Conservation (phyloP, 225 moss, liverwort and hornwort genomes). For the Bryoerythrophyllum caledonicum region DNA sequence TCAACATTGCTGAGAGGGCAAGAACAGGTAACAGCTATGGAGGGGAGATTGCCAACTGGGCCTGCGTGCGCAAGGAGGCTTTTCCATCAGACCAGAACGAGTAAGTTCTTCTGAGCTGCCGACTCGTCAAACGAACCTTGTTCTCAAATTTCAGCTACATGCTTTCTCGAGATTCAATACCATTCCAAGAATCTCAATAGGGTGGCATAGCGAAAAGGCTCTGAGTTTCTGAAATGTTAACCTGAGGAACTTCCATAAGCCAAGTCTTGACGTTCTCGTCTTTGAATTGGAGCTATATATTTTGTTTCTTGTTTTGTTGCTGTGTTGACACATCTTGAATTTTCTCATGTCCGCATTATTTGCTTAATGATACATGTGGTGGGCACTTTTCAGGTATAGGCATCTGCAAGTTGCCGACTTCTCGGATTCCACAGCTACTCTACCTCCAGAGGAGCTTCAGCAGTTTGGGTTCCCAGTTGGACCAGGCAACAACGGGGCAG, state of each 20-base stretch:
- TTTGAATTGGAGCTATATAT: not conserved
- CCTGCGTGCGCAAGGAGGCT: constrained; percentile 65
- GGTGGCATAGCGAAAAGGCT: not conserved
- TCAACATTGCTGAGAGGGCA: constrained; percentile 47
- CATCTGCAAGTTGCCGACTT: constrained; percentile 84
- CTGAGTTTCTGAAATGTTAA: not conserved
- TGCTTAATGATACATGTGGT: constrained; percentile 8
- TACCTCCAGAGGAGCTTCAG: constrained; percentile 68
- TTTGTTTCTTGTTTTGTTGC: not conserved
- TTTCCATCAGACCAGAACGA: constrained; percentile 67
- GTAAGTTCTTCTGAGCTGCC: constrained; percentile 35
- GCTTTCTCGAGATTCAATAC: not conserved
- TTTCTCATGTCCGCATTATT: not conserved
- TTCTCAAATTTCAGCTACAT: not conserved
- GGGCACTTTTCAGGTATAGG: constrained; percentile 55
- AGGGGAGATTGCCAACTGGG: constrained; percentile 76
- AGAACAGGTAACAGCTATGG: constrained; percentile 27
- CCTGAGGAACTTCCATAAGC: not conserved
- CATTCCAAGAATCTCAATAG: not conserved
- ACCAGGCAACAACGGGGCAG: constrained; percentile 31
- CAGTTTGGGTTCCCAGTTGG: constrained; percentile 54
- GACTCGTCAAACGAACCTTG: not conserved
- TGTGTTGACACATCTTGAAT: constrained; percentile 6
- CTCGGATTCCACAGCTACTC: constrained; percentile 73
- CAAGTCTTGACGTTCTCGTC: not conserved